A percentile compares a stretch with the other conserved stretches of the same genome.
Evolutionary conservation across 2,329 filamentous ascomycete genomes (phyloP).

Genomic region (Xylariales sp.): DNA sequence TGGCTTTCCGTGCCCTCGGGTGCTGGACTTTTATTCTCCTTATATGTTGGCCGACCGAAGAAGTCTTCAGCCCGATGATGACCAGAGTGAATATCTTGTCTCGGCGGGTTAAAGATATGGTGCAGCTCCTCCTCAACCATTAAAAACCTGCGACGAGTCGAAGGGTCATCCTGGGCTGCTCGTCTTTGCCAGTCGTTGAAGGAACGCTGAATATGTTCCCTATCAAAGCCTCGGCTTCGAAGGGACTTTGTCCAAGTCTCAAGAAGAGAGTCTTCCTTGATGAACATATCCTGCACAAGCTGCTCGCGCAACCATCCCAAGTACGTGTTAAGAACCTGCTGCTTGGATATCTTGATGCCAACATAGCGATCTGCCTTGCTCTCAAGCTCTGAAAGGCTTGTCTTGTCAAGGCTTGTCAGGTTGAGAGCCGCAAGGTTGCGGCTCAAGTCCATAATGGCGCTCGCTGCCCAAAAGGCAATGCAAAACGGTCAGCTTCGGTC

Average conservation of each 20-base stretch:
- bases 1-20: not conserved
- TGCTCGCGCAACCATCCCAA: constrained; percentile 24
- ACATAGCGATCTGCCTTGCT: constrained; percentile 9
- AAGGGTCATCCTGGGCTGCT: constrained; percentile 15
- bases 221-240: constrained; percentile 12
- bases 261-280: constrained; percentile 14
- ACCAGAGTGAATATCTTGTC: not conserved
- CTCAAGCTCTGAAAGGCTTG: constrained; percentile 15
- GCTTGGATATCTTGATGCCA: constrained; percentile 6
- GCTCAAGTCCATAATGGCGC: constrained; percentile 16
- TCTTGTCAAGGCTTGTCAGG: constrained; percentile 10
- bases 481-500: not conserved
- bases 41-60: not conserved
- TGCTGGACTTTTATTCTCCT: not conserved
- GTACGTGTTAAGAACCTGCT: constrained; percentile 13
- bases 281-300: constrained; percentile 18
- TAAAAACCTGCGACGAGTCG: constrained; percentile 22
- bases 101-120: constrained; percentile 9
- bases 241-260: constrained; percentile 18
- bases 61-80: not conserved
- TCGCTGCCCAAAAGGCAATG: not conserved
- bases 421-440: constrained; percentile 5
- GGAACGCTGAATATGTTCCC: constrained; percentile 12
- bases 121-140: constrained; percentile 20
- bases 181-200: constrained; percentile 20